phyloP scores from a whole-genome alignment of 495 filamentous ascomycete species.

The Penicillium paxilli region DNA sequence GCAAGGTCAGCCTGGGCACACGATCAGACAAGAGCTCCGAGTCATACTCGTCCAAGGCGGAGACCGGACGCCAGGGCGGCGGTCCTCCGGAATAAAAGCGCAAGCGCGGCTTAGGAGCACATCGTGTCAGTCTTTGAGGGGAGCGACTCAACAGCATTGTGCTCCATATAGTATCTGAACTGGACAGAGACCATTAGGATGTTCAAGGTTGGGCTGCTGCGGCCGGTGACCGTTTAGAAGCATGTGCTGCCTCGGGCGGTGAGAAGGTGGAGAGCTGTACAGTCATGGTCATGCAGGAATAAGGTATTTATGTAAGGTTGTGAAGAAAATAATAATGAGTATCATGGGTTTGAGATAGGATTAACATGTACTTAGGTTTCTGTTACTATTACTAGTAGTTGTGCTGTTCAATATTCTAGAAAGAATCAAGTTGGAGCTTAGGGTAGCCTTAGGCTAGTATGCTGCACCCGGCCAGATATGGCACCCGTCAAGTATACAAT shows the following conservation, averaged over 20 bases:
- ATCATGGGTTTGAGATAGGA: not conserved
- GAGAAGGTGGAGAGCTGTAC: not conserved
- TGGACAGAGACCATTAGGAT: not conserved
- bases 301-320: not conserved
- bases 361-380: too few species aligned
- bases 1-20: not conserved
- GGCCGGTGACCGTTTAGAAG: not conserved
- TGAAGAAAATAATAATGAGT: not conserved
- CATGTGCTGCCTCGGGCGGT: conserved; percentile 11
- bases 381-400: too few species aligned
- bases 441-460: too few species aligned
- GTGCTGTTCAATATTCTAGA: too few species aligned
- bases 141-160: conserved; percentile 39
- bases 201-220: not conserved
- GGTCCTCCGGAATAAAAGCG: conserved; percentile 33
- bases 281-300: not conserved
- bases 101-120: conserved; percentile 18
- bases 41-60: conserved; percentile 81
- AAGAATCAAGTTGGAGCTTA: too few species aligned
- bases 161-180: conserved; percentile 23
- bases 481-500: too few species aligned
- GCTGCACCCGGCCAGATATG: too few species aligned
- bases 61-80: conserved; percentile 76
- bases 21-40: conserved; percentile 1
- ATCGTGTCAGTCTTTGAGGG: conserved; percentile 29